A percentile compares a stretch with the other conserved stretches of the same genome.
Conservation (phyloP, 1,139 yeast genomes). For the Candida dubliniensis region DNA sequence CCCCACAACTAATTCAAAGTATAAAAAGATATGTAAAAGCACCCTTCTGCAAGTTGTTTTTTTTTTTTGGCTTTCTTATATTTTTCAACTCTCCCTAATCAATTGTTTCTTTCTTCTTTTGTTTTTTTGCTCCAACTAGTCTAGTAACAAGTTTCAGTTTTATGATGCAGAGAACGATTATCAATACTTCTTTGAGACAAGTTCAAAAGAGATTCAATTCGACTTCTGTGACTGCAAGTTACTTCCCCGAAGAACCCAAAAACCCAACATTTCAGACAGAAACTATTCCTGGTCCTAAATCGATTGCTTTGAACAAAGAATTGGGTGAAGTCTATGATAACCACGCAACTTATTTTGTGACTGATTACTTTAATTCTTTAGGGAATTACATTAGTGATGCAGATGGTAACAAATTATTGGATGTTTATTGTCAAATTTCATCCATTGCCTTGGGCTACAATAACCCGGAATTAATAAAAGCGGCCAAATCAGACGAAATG, state of each 20-base stretch:
- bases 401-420: constrained; percentile 65
- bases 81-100: no score
- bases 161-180: constrained; percentile 10
- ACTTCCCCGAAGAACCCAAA: constrained; percentile 55
- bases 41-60: no score
- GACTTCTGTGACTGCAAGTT: constrained; percentile 18
- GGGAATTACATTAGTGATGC: constrained; percentile 74
- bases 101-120: not conserved
- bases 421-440: constrained; percentile 71
- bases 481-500: constrained; percentile 67
- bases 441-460: constrained; percentile 76
- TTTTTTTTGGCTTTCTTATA: no score
- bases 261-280: constrained; percentile 49
- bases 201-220: constrained; percentile 12
- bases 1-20: no score
- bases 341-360: constrained; percentile 67
- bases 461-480: constrained; percentile 64
- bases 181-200: constrained; percentile 3
- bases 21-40: no score
- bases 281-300: constrained; percentile 62
- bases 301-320: constrained; percentile 45
- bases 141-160: no score
- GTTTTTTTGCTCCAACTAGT: not conserved
- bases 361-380: constrained; percentile 62
- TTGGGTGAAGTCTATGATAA: constrained; percentile 61